Conservation (phyloP, 192 early-diverging fungal species). For the Coemansia sp. region DNA sequence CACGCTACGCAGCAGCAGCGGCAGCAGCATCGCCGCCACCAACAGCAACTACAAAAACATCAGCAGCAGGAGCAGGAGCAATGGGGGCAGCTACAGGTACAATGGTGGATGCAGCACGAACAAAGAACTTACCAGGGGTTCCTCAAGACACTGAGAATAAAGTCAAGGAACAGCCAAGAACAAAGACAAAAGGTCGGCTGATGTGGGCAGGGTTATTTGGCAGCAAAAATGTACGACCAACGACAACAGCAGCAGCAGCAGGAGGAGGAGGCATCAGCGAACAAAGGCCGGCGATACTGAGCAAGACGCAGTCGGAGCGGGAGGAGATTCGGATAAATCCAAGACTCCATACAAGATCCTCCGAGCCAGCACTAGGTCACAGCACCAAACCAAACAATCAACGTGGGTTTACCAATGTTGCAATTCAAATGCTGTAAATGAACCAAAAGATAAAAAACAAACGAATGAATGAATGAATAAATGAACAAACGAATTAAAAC, state of each 20-base stretch:
- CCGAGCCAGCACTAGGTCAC: constrained; percentile 6
- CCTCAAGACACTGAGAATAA: not conserved
- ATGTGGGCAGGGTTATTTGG: constrained; percentile 45
- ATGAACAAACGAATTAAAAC: too few relatives aligned
- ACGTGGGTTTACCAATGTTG: not conserved
- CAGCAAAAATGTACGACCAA: constrained; percentile 29
- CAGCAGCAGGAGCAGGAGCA: not conserved
- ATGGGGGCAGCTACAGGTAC: constrained; percentile 4
- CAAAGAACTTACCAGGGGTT: not conserved
- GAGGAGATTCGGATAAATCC: constrained; percentile 9
- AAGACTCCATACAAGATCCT: constrained; percentile 6
- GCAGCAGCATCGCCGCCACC: constrained; percentile 4
- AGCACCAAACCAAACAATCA: not conserved
- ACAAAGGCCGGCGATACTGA: not conserved
- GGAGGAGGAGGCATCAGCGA: not conserved
- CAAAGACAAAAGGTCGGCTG: constrained; percentile 18
- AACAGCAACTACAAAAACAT: constrained; percentile 3
- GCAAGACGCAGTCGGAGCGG: constrained; percentile 4
- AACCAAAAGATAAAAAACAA: too few relatives aligned
- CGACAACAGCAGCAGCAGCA: not conserved
- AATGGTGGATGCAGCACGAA: not conserved
- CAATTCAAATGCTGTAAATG: not conserved
- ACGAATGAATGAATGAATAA: too few relatives aligned
- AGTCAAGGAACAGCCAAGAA: not conserved
- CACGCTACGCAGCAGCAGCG: constrained; percentile 3